Percentiles rank a stretch among this genome's conserved stretches.
Conservation (phyloP, 768 basidiomycete genomes). For the Pholiota molesta region DNA sequence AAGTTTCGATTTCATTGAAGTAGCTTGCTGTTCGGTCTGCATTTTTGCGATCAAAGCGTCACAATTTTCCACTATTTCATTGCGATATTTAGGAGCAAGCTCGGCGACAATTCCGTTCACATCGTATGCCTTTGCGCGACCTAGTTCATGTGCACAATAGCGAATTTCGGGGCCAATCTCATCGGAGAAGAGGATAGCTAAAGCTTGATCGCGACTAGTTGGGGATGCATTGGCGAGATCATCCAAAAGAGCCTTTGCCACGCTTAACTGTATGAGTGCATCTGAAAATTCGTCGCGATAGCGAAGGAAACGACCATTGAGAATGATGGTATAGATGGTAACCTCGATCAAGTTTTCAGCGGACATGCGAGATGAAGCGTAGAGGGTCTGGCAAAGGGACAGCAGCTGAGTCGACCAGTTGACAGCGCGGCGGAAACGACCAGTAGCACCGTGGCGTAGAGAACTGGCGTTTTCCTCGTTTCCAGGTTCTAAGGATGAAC, state of each 20-base stretch:
- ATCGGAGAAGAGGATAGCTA: conserved; percentile 83
- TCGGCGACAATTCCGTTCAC: conserved; percentile 74
- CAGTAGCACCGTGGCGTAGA: conserved; percentile 74
- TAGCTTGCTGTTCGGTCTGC: conserved; percentile 42
- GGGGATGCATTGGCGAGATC: conserved; percentile 61
- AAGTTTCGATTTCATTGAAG: conserved; percentile 55
- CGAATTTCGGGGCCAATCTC: conserved; percentile 90
- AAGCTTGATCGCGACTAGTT: conserved; percentile 86
- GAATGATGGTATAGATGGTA: conserved; percentile 75
- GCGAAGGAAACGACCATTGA: conserved; percentile 84
- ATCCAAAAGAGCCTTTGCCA: conserved; percentile 76
- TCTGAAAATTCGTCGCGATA: conserved; percentile 78
- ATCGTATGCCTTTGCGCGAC: conserved; percentile 78
- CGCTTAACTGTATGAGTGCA: conserved; percentile 72
- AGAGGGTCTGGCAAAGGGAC: conserved; percentile 72
- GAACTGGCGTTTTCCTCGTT: conserved; percentile 55
- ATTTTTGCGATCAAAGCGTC: conserved; percentile 57
- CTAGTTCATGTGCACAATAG: conserved; percentile 89
- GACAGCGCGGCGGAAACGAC: conserved; percentile 79
- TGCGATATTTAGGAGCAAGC: conserved; percentile 56
- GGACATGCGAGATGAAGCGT: conserved; percentile 52
- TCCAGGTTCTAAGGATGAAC: conserved; percentile 51
- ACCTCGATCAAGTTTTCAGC: conserved; percentile 67
- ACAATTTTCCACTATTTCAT: conserved; percentile 65
- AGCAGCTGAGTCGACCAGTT: conserved; percentile 79